Conservation (phyloP, 176 grass and related monocot genomes). For the Typha latifolia region DNA sequence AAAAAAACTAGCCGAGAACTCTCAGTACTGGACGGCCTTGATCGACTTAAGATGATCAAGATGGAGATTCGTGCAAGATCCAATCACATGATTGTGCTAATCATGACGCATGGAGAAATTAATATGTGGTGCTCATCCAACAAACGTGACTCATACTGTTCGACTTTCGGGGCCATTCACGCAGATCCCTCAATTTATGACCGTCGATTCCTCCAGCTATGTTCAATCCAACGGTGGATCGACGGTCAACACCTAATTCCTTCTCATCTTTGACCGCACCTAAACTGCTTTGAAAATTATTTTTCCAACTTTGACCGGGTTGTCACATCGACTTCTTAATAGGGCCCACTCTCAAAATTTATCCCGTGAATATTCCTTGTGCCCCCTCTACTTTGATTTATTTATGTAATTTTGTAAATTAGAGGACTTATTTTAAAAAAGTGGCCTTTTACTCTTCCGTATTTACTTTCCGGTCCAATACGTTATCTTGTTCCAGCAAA, state of each 20-base stretch:
- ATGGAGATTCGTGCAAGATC: neutral
- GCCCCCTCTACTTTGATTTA: neutral
- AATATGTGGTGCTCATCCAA: neutral
- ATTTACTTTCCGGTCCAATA: neutral
- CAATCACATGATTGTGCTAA: neutral
- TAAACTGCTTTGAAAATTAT: slow-evolving; percentile 24
- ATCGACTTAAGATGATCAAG: neutral
- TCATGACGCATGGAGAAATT: neutral
- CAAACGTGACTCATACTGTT: neutral
- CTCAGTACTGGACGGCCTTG: neutral
- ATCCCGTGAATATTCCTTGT: neutral
- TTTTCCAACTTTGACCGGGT: slow-evolving; percentile 28
- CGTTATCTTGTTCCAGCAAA: no score
- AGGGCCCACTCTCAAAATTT: neutral
- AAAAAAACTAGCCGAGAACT: neutral
- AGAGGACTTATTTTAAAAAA: slow-evolving; percentile 3
- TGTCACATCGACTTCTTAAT: slow-evolving; percentile 16
- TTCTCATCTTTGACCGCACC: slow-evolving; percentile 32
- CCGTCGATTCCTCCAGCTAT: neutral
- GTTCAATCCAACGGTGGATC: slow-evolving; percentile 4
- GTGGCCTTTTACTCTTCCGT: neutral
- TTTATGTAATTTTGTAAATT: no score
- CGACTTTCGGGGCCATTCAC: no score
- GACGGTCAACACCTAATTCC: slow-evolving; percentile 13
- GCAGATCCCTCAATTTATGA: neutral